Base-by-base conservation (phyloP, 176 grass and related monocot species). In the Rhipidocladum racemiflorum region DNA sequence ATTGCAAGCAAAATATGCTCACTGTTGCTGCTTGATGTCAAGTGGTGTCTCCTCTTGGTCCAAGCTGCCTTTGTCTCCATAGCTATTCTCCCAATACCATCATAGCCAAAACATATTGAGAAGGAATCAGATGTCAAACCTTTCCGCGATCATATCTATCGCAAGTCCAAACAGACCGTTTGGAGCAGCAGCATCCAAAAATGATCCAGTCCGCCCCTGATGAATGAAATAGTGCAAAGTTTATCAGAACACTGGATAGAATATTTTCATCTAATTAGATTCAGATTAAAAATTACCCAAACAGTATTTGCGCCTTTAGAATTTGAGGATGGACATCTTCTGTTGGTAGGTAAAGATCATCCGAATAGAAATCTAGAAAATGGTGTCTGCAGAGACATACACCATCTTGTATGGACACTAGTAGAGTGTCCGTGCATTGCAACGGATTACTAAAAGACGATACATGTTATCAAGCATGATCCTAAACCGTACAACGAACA, bases 81-180 rank as follows among this genome's bases (percentile, higher is more conserved):
- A 97, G 77, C 87, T 86, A 97, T 91, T 80, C 94, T 85, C 35
- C 94, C 94, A 17, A 91, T 67, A 75, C 87, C 91, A 86, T 93
- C 91, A 78, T 56, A 63, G 20, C 91, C 84, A 72, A 97, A 97
- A 76, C 94, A 97, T 91, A 97, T 97, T 62, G 94, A 93, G 32
- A 97, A 97, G 7, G 94, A 93, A 84, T 97, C 36, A 65, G 82
- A 65, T 20, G 79, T 86, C 49, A 97, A 61, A 42, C 91, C 91
- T 75, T 82, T 86, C 55, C 83, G 94, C 87, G 75, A 94, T 80
- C 59, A 88, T 87, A 48, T 90, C 82, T 56, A 91, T 87, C 4
- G 81, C 87, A 78, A 97, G 89, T 78, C 94, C 94, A 21, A 97
- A 86, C 48, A 97, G 91, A 16, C 94, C 94, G 17, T 97, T 86